These are phyloP conservation scores for Pseudopyrenochaeta lycopersici DNA, from an alignment of 2,329 filamentous ascomycete genomes.

Conservation along the genomic window DNA sequence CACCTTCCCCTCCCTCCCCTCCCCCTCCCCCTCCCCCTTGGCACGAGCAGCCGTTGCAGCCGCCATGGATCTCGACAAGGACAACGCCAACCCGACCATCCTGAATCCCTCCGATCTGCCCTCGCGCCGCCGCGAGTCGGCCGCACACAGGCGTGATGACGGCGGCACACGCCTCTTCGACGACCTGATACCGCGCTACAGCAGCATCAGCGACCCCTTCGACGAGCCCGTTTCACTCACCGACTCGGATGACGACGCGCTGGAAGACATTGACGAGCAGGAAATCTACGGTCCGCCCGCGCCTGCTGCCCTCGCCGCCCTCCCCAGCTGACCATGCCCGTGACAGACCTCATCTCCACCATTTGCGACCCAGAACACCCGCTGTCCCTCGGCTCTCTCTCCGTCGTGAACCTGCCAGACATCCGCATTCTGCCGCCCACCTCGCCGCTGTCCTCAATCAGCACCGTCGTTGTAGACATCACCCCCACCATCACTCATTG, in stretches of 20 bases:
- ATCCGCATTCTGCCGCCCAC: slow-evolving; percentile 79
- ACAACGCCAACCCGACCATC: slow-evolving; percentile 93
- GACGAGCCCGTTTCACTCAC: slow-evolving; percentile 47
- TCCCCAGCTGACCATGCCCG: slow-evolving; percentile 29
- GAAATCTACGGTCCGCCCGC: slow-evolving; percentile 82
- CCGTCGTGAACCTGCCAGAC: slow-evolving; percentile 95
- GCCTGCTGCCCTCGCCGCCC: slow-evolving; percentile 1
- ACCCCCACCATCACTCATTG: slow-evolving; percentile 98
- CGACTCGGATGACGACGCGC: slow-evolving; percentile 64
- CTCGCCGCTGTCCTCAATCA: slow-evolving; percentile 69
- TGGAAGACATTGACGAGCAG: slow-evolving; percentile 93
- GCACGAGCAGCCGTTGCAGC: slow-evolving; percentile 9
- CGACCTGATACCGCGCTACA: slow-evolving; percentile 59
- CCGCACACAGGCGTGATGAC: slow-evolving; percentile 55
- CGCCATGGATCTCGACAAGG: slow-evolving; percentile 57
- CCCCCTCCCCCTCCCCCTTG: slow-evolving; percentile 4
- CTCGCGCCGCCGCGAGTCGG: slow-evolving; percentile 68
- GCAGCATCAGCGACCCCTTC: slow-evolving; percentile 61
- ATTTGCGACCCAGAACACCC: slow-evolving; percentile 98
- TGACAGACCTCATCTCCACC: slow-evolving; percentile 85
- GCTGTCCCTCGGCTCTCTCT: slow-evolving; percentile 88
- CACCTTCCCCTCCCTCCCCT: slow-evolving; percentile 1
- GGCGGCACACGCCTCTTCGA: slow-evolving; percentile 64
- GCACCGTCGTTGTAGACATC: slow-evolving; percentile 84
- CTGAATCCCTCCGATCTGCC: slow-evolving; percentile 88